These are phyloP conservation scores for Saturnispora halmiae DNA, from an alignment of 805 yeast genomes.

Conservation along the genomic window DNA sequence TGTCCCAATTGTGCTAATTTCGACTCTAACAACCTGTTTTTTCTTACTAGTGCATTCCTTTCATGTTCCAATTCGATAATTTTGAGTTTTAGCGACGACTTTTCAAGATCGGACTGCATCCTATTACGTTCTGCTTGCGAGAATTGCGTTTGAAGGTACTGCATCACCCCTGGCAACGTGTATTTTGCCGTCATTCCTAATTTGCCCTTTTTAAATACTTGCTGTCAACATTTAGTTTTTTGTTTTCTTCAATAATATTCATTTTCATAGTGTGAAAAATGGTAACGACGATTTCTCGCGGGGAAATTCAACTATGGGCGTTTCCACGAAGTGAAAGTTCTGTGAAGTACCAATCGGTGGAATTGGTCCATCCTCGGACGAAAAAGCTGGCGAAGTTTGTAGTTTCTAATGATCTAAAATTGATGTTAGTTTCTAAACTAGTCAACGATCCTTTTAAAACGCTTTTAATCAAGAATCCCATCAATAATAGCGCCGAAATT, in stretches of 20 bases:
- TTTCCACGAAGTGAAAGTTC: background rate
- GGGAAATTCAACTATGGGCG: background rate
- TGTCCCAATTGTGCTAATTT: background rate
- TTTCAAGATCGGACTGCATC: constrained; percentile 45
- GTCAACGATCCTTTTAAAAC: background rate
- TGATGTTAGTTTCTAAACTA: background rate
- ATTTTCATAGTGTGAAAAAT: background rate
- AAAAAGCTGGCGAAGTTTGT: background rate
- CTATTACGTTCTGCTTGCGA: constrained; percentile 37
- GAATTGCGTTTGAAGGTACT: constrained; percentile 50
- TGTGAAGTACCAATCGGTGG: background rate
- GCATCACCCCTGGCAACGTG: constrained; percentile 52
- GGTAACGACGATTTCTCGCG: background rate
- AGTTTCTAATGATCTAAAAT: background rate
- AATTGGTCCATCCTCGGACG: background rate
- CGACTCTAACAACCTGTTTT: constrained; percentile 34
- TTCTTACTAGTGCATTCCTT: constrained; percentile 34
- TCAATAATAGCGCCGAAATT: background rate
- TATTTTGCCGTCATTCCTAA: constrained; percentile 16
- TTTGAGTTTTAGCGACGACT: constrained; percentile 39
- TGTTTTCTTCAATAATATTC: background rate
- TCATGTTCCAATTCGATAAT: constrained; percentile 47
- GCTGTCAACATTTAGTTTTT: too few relatives aligned
- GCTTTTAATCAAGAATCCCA: background rate
- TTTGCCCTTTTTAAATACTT: background rate